A percentile compares a stretch with the other conserved stretches of the same genome.
Conservation (phyloP, 2,329 filamentous ascomycete species). For the Didymosphaeria variabile region DNA sequence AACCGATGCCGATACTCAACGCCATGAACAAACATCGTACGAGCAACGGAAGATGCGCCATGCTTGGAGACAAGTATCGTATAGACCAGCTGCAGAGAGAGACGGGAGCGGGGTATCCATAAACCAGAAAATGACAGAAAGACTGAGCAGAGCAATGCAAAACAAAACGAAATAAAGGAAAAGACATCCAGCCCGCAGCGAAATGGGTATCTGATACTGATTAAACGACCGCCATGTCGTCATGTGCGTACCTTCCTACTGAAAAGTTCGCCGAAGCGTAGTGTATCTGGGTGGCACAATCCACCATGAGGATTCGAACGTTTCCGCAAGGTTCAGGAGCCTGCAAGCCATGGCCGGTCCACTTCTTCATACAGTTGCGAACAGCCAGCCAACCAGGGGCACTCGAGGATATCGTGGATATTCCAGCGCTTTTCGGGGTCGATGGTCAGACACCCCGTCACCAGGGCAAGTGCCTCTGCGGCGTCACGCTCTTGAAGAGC, state of each 20-base stretch:
- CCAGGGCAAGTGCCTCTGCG: slow-evolving; percentile 63
- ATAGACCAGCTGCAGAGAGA: neutral
- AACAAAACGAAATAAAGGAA: slow-evolving; percentile 2
- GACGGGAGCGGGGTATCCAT: slow-evolving; percentile 34
- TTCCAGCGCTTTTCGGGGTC: slow-evolving; percentile 65
- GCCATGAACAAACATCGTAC: too few relatives aligned
- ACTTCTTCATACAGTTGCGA: slow-evolving; percentile 39
- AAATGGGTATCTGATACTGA: slow-evolving; percentile 34
- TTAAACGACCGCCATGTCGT: slow-evolving; percentile 16
- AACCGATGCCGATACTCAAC: neutral
- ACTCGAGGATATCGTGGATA: slow-evolving; percentile 64
- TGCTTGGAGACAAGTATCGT: neutral
- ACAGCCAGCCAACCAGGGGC: slow-evolving; percentile 61
- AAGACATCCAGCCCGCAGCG: slow-evolving; percentile 10
- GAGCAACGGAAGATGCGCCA: slow-evolving; percentile 1
- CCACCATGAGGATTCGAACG: neutral
- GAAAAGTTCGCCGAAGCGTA: neutral
- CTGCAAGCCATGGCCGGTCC: slow-evolving; percentile 38
- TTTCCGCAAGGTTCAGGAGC: slow-evolving; percentile 21
- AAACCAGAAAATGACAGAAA: slow-evolving; percentile 8
- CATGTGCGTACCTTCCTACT: neutral
- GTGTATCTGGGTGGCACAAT: neutral
- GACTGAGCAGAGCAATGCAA: slow-evolving; percentile 11
- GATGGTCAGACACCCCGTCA: slow-evolving; percentile 68
- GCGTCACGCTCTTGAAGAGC: slow-evolving; percentile 47